A percentile compares a stretch with the other conserved stretches of the same genome.
These are phyloP conservation scores for Chaetomiaceae sp. DNA, from an alignment of 2,329 filamentous ascomycete genomes.

Conservation along the genomic window DNA sequence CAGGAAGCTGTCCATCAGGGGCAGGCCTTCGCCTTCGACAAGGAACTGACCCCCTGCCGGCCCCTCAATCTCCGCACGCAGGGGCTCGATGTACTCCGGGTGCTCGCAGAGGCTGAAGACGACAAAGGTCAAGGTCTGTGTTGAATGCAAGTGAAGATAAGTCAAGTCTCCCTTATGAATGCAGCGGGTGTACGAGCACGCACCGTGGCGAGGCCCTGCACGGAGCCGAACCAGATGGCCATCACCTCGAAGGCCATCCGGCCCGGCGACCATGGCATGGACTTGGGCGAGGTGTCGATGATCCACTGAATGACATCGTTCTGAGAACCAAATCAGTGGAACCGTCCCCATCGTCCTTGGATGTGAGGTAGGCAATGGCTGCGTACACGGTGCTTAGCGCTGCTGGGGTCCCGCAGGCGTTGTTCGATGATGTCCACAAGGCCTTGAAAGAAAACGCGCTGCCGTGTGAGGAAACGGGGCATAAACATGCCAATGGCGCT, in stretches of 20 bases:
- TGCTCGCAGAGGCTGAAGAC: background rate
- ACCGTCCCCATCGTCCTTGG: no score
- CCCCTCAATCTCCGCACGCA: background rate
- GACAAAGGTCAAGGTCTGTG: background rate
- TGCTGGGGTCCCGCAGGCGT: no score
- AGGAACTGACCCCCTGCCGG: no score
- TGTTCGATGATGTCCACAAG: no score
- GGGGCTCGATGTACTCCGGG: background rate
- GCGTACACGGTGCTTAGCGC: no score
- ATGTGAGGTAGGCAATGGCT: no score
- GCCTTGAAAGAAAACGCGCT: no score
- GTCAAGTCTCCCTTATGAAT: background rate
- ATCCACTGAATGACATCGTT: background rate
- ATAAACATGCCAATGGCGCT: no score
- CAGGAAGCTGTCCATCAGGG: background rate
- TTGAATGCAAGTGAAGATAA: background rate
- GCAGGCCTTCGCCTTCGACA: background rate
- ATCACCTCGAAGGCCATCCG: background rate
- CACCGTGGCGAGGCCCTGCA: background rate
- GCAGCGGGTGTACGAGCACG: background rate
- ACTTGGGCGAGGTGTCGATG: background rate
- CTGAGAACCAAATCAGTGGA: no score
- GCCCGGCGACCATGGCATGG: background rate
- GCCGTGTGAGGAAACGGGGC: no score
- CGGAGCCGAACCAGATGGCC: background rate